Percentiles rank a stretch among this genome's conserved stretches.
These are phyloP conservation scores for Euryodendron excelsum DNA, from an alignment of 148 eudicot genomes.

Conservation along the genomic window DNA sequence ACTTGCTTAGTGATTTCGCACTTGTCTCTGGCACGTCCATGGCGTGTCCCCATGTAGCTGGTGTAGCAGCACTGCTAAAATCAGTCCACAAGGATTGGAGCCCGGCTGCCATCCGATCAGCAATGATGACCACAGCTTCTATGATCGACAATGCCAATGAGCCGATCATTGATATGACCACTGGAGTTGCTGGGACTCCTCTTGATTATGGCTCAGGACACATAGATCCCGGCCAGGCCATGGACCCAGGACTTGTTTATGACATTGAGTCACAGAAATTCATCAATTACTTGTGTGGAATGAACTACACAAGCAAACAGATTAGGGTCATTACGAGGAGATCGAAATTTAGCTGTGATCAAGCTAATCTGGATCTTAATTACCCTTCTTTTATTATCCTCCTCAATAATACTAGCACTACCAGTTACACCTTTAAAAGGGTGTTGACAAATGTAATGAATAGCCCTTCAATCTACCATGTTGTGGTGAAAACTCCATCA, in stretches of 20 bases:
- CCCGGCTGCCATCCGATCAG: constrained; percentile 21
- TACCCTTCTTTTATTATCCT: constrained; percentile 25
- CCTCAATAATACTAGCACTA: constrained; percentile 11
- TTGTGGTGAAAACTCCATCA: constrained; percentile 3
- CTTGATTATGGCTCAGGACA: constrained; percentile 26
- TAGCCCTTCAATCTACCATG: not conserved
- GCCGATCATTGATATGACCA: constrained; percentile 15
- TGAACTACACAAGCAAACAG: constrained; percentile 14
- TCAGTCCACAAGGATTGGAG: constrained; percentile 22
- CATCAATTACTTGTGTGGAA: constrained; percentile 18
- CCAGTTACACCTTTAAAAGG: constrained; percentile 19
- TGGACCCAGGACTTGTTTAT: constrained; percentile 28
- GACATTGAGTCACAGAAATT: constrained; percentile 10
- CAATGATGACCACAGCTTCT: constrained; percentile 27
- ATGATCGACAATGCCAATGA: constrained; percentile 8
- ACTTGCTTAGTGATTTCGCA: not conserved
- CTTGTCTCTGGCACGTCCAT: constrained; percentile 14
- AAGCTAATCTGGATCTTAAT: constrained; percentile 23
- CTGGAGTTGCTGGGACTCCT: constrained; percentile 10
- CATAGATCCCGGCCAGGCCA: constrained; percentile 18
- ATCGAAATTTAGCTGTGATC: not conserved
- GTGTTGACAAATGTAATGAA: constrained; percentile 17
- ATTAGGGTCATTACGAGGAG: constrained; percentile 11
- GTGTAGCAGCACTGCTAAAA: constrained; percentile 19
- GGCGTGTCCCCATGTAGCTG: constrained; percentile 16